Evolutionary conservation across 768 basidiomycete species (phyloP), one percentile per base, ranked within the genome.

Genomic region (Boletellus ananas): DNA sequence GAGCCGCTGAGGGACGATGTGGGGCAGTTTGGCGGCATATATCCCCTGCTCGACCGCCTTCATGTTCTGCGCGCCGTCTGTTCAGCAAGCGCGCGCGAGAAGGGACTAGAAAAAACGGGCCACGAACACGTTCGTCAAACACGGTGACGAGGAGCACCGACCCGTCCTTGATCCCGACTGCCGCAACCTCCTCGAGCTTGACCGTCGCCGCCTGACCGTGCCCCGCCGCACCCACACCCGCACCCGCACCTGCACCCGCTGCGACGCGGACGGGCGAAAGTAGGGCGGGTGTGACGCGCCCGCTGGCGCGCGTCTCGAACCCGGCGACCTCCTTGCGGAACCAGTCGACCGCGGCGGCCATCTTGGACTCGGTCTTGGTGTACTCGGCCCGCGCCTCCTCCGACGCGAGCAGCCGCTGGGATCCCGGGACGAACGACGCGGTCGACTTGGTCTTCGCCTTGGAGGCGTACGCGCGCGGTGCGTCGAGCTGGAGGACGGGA

Each of bases 131-230:
- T 63, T 89, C 85, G 47, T 92, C 85, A 59, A 89, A 91, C 27
- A 89, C 73, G 4, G 87, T 89, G 11, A 93, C 74, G 21, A 92
- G 55, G 49, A 93, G 69, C 46, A 78, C 77, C 6, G 85, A 79
- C 1, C 90, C 90, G 45, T 93, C 87, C 53, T 84, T 74, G 34
- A 93, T 81, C 8, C 90, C 90, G 17, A 93, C 79, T 0, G 90
- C 90, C 1, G 90, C 85, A 21, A 92, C 62, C 46, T 90, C 85
- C 36, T 90, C 83, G 34, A 93, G 66, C 38, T 66, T 73, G 38
- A 74, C 64, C 3, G 67, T 47, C 25, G 29, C 71, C 67, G 3
- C 71, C 69, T 29, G 63, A 61, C 5, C 72, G 74, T 4, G 80
- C 58, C 45, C 29, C 23, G 23, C 5, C 7, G 23, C 23, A 25